Conservation (phyloP, 805 yeast species). For the Saccharomycopsis sp. region DNA sequence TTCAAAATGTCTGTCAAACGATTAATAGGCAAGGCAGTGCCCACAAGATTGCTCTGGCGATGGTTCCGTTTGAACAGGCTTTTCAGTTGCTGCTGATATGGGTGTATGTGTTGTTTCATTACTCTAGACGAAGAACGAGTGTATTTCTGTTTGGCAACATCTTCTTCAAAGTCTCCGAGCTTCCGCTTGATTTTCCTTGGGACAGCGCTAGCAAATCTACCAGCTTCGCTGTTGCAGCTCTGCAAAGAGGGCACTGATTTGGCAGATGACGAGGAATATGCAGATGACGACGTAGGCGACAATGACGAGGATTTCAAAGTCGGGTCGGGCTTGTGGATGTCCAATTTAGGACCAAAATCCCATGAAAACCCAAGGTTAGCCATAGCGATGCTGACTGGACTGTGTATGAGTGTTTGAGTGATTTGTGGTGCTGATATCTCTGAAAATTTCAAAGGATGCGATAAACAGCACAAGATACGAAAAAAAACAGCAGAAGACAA, state of each 20-base stretch:
- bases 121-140: background rate
- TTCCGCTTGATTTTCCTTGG: background rate
- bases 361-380: conserved; percentile 13
- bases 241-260: too few relatives aligned
- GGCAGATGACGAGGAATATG: background rate
- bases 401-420: too few relatives aligned
- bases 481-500: too few relatives aligned
- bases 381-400: too few relatives aligned
- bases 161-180: background rate
- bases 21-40: conserved; percentile 54
- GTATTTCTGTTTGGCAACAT: background rate
- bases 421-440: too few relatives aligned
- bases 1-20: conserved; percentile 67
- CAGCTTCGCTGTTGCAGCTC: too few relatives aligned
- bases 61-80: background rate
- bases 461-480: too few relatives aligned
- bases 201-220: background rate
- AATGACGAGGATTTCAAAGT: background rate
- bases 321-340: background rate
- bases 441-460: too few relatives aligned
- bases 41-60: conserved; percentile 30
- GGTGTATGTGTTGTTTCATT: background rate
- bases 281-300: background rate
- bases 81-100: background rate
- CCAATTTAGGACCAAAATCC: conserved; percentile 17